phyloP scores from a whole-genome alignment of 192 early-diverging fungal species.

The Coemansia javaensis region DNA sequence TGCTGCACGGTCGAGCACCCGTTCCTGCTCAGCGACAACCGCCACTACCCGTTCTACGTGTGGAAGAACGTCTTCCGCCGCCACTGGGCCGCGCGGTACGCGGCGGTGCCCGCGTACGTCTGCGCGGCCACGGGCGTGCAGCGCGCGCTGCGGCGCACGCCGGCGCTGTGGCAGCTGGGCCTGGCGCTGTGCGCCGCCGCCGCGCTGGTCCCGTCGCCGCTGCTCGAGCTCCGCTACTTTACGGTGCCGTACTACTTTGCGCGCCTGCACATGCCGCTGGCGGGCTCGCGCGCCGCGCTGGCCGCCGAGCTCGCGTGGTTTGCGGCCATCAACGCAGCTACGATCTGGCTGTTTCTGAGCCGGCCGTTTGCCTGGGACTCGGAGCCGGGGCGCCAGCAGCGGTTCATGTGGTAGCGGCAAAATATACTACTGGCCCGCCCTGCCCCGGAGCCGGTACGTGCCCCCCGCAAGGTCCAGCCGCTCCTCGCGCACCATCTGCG shows the following conservation, averaged over 20 bases:
- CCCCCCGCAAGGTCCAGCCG: slow-evolving; percentile 44
- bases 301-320: slow-evolving; percentile 52
- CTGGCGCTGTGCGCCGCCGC: slow-evolving; percentile 54
- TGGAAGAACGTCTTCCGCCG: slow-evolving; percentile 76
- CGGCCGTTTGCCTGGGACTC: slow-evolving; percentile 71
- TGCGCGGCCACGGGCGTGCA: slow-evolving; percentile 38
- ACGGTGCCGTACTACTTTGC: slow-evolving; percentile 79
- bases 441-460: slow-evolving; percentile 35
- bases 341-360: slow-evolving; percentile 70
- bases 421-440: background rate
- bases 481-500: slow-evolving; percentile 51
- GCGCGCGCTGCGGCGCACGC: slow-evolving; percentile 26
- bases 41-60: slow-evolving; percentile 94
- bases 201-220: slow-evolving; percentile 82
- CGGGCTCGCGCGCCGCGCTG: slow-evolving; percentile 2
- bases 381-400: slow-evolving; percentile 63
- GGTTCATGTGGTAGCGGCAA: slow-evolving; percentile 86
- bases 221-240: slow-evolving; percentile 95
- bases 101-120: slow-evolving; percentile 63
- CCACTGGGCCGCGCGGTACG: slow-evolving; percentile 54
- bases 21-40: slow-evolving; percentile 90
- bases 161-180: slow-evolving; percentile 54
- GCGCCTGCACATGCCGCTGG: slow-evolving; percentile 58
- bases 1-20: slow-evolving; percentile 79
- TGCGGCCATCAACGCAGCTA: slow-evolving; percentile 57